Conservation (phyloP, 1,139 yeast genomes). For the Trichomonascaceae sp. region DNA sequence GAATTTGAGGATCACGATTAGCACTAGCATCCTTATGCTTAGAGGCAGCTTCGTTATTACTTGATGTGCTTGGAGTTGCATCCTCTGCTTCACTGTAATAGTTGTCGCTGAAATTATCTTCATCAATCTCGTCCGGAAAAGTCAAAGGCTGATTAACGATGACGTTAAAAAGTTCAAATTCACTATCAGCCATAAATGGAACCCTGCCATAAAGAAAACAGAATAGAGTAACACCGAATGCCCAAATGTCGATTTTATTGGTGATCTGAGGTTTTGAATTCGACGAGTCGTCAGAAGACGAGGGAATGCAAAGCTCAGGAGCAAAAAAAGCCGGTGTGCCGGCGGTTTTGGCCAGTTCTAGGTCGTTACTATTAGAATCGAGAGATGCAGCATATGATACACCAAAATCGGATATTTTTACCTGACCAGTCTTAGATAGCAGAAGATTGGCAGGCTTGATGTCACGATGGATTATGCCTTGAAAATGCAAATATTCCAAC, state of each 20-base stretch:
- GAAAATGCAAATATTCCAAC: conserved; percentile 83
- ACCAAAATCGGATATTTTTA: conserved; percentile 94
- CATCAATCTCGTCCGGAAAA: conserved; percentile 46
- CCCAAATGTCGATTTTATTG: conserved; percentile 91
- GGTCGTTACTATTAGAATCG: conserved; percentile 52
- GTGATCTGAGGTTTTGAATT: conserved; percentile 46
- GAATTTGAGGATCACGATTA: neutral
- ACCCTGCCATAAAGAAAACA: conserved; percentile 83
- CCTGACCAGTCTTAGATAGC: conserved; percentile 63
- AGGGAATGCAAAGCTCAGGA: conserved; percentile 59
- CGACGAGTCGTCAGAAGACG: conserved; percentile 30
- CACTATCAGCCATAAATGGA: conserved; percentile 88
- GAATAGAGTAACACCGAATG: conserved; percentile 86
- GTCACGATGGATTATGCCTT: conserved; percentile 94
- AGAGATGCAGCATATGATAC: conserved; percentile 72
- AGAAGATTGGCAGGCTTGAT: conserved; percentile 93
- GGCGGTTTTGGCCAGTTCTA: conserved; percentile 83
- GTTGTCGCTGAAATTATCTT: conserved; percentile 5
- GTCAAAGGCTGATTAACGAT: conserved; percentile 59
- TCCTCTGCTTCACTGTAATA: neutral
- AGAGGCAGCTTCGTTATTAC: neutral
- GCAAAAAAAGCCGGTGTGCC: conserved; percentile 88
- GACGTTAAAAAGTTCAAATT: conserved; percentile 77
- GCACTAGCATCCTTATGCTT: neutral
- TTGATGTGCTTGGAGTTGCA: neutral